Evolutionary conservation across 2,329 filamentous ascomycete species (phyloP), one percentile per base, ranked within the genome.

Genomic region (Zasmidium angulare): DNA sequence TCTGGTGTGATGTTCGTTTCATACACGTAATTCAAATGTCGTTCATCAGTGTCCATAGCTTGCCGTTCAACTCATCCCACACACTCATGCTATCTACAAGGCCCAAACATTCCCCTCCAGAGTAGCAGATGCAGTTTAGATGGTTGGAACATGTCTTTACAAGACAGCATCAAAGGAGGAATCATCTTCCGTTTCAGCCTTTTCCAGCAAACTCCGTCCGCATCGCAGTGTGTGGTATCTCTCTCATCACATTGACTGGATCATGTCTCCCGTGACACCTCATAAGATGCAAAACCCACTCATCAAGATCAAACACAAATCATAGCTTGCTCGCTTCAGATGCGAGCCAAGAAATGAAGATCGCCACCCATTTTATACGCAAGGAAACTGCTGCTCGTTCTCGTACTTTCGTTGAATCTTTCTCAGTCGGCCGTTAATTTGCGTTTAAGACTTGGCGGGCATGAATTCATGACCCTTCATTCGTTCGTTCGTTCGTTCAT

Each of bases 321-420:
- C 59, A 47, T 61, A 58, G 51, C 55, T 57, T 40, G 46, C 23
- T 29, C 26, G 46, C 11, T 12, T 24, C 17, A 53, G 20, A 22
- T 29, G 47, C 31, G 54, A 50, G 46, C 58, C 50, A 50, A 61
- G 58, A 60, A 56, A 36, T 17, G 40, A 29, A 58, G 52, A 29
- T 29, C 26, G 4, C 11, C 26, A 29, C 36, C 22, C 31, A 20
- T 12, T 21, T 24, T 51, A 43, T 6, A 54, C 40, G 48, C 23
- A 56, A 61, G 56, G 58, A 59, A 59, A 61, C 58, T 61, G 61
- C 26, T 63, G 56, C 56, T 43, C 36, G 36, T 63, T 63, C 60
- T 60, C 61, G 58, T 63, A 55, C 50, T 43, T 57, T 60, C 55
- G 56, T 61, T 55, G n/a, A 46, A 26, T 19, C 12, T 12, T 43